Evolutionary conservation across 1,284 basidiomycete species (phyloP), one percentile per base, ranked within the genome.

Genomic region (Ceratobasidium sp.): DNA sequence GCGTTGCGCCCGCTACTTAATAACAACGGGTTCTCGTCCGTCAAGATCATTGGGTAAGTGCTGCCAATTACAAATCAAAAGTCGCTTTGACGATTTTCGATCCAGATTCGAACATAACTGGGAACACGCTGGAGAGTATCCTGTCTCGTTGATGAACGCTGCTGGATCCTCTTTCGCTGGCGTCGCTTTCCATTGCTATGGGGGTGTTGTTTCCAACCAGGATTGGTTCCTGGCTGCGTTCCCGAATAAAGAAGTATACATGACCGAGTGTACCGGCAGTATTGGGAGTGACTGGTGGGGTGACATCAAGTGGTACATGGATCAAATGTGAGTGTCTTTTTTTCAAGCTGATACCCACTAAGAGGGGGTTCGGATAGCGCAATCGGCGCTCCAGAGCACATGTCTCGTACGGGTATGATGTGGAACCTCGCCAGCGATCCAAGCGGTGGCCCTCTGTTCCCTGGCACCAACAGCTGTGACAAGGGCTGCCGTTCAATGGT

Each of bases 401-500:
- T n/a, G n/a, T n/a, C n/a, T n/a, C n/a, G n/a, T n/a, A n/a, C n/a
- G n/a, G n/a, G n/a, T n/a, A n/a, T n/a, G n/a, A n/a, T n/a, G n/a
- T n/a, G n/a, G n/a, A n/a, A n/a, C n/a, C n/a, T n/a, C n/a, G n/a
- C n/a, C n/a, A n/a, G n/a, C n/a, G n/a, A n/a, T n/a, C n/a, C n/a
- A n/a, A n/a, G n/a, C n/a, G n/a, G n/a, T n/a, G n/a, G n/a, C n/a
- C n/a, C n/a, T n/a, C n/a, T n/a, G n/a, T n/a, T 89, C 1, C 89
- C 91, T 0, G 87, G 89, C 0, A 85, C 88, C 1, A 81, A 83
- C 61, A 90, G 88, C 30, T 76, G 75, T 73, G 82, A 83, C 9
- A 85, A 84, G 2, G 87, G 88, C 3, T 92, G 90, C 78, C 84
- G 90, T 10, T 85, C 85, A 6, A 82, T 92, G 12, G 88, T 87